Evolutionary conservation across 331 rosid species (phyloP), one percentile per base, ranked within the genome.

Genomic region (Pyrus hybrid): DNA sequence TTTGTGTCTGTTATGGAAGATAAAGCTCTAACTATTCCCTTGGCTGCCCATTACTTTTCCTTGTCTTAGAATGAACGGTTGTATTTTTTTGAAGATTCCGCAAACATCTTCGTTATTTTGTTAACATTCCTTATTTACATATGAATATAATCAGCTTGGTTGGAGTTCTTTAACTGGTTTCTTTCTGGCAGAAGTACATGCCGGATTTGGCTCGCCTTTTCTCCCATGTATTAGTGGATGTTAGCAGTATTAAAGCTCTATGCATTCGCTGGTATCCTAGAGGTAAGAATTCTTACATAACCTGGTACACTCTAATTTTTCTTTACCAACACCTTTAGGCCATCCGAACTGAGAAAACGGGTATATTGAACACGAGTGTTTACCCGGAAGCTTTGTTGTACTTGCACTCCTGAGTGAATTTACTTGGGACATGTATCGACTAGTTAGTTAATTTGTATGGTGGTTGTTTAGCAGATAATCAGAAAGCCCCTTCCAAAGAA

Each of bases 171-270:
- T 79, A 30, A 79, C 83, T 5, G n/a, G n/a, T 53, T 49, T 23
- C 12, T 65, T 5, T 63, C 73, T 78, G 49, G 80, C 96, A 94
- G 99, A 94, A 94, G 87, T 90, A 92, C 85, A 91, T 94, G 99
- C 97, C 97, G 62, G 95, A 90, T 65, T 87, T 94, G 85, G 96
- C 96, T 45, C 81, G 83, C 75, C 91, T 91, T 79, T 94, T 94
- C 88, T 79, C 99, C 70, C 99, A 94, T 56, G 97, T 92, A 58
- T 72, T 94, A 62, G 99, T 94, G 51, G 99, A 94, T 78, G 99
- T 94, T 79, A 94, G 99, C 79, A 94, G 99, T 32, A 80, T 94
- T 78, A 90, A 83, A 76, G 93, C 93, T 69, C 88, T 94, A 17
- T 94, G 93, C 82, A 54, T 83, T 56, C 99, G 99, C 78, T 94